These are phyloP conservation scores for Diaporthe citriasiana DNA, from an alignment of 2,329 filamentous ascomycete genomes.

Conservation along the genomic window DNA sequence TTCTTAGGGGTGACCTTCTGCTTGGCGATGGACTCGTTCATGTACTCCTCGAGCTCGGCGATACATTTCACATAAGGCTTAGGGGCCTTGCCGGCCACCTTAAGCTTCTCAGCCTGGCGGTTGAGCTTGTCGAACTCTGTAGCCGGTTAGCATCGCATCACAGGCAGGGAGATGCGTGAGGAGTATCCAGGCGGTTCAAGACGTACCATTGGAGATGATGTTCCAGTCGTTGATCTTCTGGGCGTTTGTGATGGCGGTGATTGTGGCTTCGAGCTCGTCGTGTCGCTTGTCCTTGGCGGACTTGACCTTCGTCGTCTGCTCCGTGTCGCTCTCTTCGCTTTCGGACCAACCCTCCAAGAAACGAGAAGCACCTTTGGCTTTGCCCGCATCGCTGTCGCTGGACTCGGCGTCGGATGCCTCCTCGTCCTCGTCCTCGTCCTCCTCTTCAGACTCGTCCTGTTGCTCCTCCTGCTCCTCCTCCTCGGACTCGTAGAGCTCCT, in stretches of 20 bases:
- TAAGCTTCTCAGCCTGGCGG: constrained; percentile 85
- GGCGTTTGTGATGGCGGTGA: constrained; percentile 94
- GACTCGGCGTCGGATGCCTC: constrained; percentile 64
- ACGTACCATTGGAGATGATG: constrained; percentile 87
- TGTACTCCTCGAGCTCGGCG: constrained; percentile 92
- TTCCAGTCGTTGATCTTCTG: constrained; percentile 99
- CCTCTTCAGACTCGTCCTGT: constrained; percentile 65
- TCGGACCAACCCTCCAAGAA: constrained; percentile 85
- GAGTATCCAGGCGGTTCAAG: background rate
- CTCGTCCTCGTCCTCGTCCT: constrained; percentile 66
- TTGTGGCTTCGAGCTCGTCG: constrained; percentile 91
- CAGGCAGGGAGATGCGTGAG: background rate
- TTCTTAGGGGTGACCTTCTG: constrained; percentile 97
- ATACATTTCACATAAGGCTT: constrained; percentile 95
- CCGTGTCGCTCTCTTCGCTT: constrained; percentile 89
- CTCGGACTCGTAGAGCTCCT: constrained; percentile 86
- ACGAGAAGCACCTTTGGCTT: constrained; percentile 79
- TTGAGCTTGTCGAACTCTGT: constrained; percentile 95
- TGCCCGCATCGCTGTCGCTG: constrained; percentile 74
- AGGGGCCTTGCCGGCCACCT: constrained; percentile 82
- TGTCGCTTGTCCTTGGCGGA: constrained; percentile 98
- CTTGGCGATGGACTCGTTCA: constrained; percentile 95
- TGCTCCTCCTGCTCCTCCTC: constrained; percentile 76
- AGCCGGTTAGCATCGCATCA: constrained; percentile 43
- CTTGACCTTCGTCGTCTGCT: constrained; percentile 88